These are phyloP conservation scores for Cucumis hystrix DNA, from an alignment of 306 rosid species.

Conservation along the genomic window DNA sequence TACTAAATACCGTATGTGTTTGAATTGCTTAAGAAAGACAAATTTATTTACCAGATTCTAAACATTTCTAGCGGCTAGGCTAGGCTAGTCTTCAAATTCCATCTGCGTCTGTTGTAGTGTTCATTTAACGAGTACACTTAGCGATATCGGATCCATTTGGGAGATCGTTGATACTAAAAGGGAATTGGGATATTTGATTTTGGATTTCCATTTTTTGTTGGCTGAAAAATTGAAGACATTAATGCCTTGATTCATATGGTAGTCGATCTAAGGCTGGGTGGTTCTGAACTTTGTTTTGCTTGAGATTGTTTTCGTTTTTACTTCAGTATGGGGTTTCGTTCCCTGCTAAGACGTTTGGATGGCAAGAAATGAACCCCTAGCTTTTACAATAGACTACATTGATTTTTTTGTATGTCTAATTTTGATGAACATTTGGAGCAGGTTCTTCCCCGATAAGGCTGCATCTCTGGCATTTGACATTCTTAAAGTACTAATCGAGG, in stretches of 20 bases:
- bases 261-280: neutral
- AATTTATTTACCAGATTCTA: neutral
- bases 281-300: neutral
- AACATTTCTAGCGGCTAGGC: neutral
- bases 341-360: neutral
- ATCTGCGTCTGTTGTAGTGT: neutral
- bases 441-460: conserved; percentile 91
- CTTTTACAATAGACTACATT: neutral
- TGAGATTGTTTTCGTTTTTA: neutral
- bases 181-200: neutral
- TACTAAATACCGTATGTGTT: neutral
- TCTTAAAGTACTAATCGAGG: conserved; percentile 71
- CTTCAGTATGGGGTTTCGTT: neutral
- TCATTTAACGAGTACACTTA: neutral
- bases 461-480: conserved; percentile 48
- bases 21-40: neutral
- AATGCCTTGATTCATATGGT: neutral
- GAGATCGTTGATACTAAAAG: neutral
- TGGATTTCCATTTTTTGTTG: neutral
- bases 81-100: neutral
- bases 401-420: neutral
- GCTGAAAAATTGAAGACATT: neutral
- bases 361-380: neutral
- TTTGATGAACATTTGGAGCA: conserved; percentile 17
- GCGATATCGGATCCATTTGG: neutral